Percentiles rank a stretch among this genome's conserved stretches.
These are phyloP conservation scores for Cenchrus americanus DNA, from an alignment of 176 grass and related monocot species.

Conservation along the genomic window DNA sequence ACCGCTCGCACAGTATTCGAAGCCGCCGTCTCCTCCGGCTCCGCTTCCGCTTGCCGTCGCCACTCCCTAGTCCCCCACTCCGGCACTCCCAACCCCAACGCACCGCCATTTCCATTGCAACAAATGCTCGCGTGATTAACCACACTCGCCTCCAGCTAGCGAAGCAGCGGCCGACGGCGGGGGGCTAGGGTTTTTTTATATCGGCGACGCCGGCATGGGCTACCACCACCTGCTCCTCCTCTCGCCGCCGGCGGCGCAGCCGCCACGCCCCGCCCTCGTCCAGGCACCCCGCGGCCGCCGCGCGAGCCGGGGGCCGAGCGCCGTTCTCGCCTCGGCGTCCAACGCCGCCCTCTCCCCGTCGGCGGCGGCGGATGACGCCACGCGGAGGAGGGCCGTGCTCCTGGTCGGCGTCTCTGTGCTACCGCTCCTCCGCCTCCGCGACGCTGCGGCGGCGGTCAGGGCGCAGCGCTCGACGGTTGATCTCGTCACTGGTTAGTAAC, in stretches of 20 bases:
- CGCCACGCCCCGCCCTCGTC: neutral
- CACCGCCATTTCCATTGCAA: slow-evolving; percentile 8
- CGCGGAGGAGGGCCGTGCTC: slow-evolving; percentile 69
- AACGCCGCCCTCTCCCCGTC: slow-evolving; percentile 2
- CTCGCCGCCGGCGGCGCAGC: slow-evolving; percentile 11
- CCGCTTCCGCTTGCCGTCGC: neutral
- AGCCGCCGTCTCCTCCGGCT: neutral
- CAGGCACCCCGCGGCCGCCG: neutral
- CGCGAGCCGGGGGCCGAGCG: neutral
- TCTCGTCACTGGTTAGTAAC: slow-evolving; percentile 61
- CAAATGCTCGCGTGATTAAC: neutral
- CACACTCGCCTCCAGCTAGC: neutral
- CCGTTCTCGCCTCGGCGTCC: slow-evolving; percentile 3
- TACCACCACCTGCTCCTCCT: slow-evolving; percentile 46
- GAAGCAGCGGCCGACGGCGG: neutral
- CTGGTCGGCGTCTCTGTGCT: slow-evolving; percentile 80
- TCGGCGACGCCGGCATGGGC: slow-evolving; percentile 36
- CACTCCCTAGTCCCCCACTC: neutral
- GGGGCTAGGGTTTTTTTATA: slow-evolving; percentile 46
- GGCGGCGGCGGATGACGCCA: slow-evolving; percentile 33
- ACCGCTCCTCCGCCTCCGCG: slow-evolving; percentile 72
- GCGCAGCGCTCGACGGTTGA: slow-evolving; percentile 37
- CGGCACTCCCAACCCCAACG: neutral
- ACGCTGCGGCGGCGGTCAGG: slow-evolving; percentile 43
- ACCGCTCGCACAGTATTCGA: neutral